These are phyloP conservation scores for Leavenworthia alabamica DNA, from an alignment of 345 rosid genomes.

Conservation along the genomic window DNA sequence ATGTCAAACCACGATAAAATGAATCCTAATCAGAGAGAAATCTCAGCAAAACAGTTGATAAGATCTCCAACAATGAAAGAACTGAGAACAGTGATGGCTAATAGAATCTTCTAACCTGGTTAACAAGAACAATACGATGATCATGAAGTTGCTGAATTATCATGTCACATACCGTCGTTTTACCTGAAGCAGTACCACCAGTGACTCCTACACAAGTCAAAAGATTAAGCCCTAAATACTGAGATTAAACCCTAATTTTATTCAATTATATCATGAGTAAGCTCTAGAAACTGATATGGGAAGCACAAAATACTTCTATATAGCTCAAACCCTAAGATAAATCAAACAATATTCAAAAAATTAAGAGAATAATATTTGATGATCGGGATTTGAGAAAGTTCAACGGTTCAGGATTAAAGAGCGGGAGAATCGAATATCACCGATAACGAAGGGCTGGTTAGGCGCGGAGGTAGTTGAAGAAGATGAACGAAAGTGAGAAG, in stretches of 20 bases:
- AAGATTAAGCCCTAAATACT: too few species aligned
- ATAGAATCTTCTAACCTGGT: constrained; percentile 61
- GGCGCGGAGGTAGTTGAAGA: too few species aligned
- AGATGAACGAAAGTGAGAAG: constrained; percentile 33
- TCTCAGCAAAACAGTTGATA: neutral
- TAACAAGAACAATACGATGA: constrained; percentile 92
- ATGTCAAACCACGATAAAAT: constrained; percentile 84
- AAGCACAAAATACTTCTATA: neutral
- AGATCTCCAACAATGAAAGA: constrained; percentile 1
- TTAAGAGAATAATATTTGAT: neutral
- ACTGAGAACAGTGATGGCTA: neutral
- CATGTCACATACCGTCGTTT: constrained; percentile 99
- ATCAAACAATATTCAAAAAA: neutral
- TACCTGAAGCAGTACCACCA: constrained; percentile 99
- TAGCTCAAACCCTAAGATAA: constrained; percentile 19
- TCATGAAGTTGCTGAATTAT: too few species aligned
- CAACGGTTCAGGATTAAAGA: neutral
- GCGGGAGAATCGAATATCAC: constrained; percentile 31
- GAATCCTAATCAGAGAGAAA: constrained; percentile 54
- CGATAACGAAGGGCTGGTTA: constrained; percentile 84
- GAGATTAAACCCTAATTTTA: neutral
- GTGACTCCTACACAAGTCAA: constrained; percentile 96
- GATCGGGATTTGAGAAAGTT: constrained; percentile 7
- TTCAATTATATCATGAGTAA: neutral
- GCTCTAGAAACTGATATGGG: neutral